Conservation (phyloP, 768 basidiomycete species). For the Suillus cothurnatus region DNA sequence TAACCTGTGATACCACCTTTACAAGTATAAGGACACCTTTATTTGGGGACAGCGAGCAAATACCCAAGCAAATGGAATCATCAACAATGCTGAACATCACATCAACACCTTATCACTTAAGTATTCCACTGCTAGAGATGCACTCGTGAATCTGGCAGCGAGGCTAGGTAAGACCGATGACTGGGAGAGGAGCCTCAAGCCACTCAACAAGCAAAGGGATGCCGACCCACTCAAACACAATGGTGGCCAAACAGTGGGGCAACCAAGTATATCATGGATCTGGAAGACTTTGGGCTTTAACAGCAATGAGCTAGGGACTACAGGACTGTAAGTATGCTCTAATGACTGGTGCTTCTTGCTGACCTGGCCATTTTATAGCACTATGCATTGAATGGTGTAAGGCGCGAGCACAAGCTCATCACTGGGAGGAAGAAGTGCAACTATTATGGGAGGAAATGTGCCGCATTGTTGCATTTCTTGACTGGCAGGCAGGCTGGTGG, state of each 20-base stretch:
- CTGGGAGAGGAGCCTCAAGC: neutral
- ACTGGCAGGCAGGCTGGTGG: constrained; percentile 13
- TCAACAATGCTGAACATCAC: neutral
- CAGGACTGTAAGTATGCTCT: constrained; percentile 1
- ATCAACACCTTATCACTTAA: neutral
- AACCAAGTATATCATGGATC: neutral
- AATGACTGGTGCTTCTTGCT: neutral
- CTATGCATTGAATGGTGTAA: constrained; percentile 10
- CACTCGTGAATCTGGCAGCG: neutral
- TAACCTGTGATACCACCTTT: neutral
- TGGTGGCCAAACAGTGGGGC: no score
- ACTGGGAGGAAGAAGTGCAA: constrained; percentile 14
- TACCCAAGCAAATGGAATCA: neutral
- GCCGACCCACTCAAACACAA: no score
- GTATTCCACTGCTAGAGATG: neutral
- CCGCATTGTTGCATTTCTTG: constrained; percentile 9
- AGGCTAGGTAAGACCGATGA: neutral
- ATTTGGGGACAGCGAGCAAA: neutral
- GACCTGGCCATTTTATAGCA: neutral
- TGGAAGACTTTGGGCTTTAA: constrained; percentile 1
- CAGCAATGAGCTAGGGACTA: neutral
- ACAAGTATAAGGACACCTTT: neutral
- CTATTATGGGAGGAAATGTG: constrained; percentile 16
- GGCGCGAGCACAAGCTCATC: neutral
- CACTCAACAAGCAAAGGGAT: no score